Base-by-base conservation (phyloP, 495 filamentous ascomycete species). In the Haplographium delicatum region DNA sequence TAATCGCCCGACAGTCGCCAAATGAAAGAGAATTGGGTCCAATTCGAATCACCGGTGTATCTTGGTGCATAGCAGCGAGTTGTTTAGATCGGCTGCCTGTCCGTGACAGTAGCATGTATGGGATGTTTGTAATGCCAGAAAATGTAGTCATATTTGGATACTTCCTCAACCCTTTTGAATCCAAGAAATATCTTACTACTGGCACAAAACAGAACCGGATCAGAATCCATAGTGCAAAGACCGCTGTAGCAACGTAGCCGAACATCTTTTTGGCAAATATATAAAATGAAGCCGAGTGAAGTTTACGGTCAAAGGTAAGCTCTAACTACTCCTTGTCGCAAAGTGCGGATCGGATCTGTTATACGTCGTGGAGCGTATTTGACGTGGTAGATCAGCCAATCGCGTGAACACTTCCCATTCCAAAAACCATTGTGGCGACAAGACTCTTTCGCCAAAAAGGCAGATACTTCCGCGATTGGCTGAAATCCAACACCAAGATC, bases 11-110 rank as follows among this genome's bases (percentile, higher is more conserved):
- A 44, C 65, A 26, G 62, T 59, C 67, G 7, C 67, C 65, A 53
- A 69, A 80, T 0, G 75, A 79, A 0, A 81, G 62, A 20, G 64
- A 61, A 46, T 79, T 81, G 1, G 77, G 76, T 1, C 74, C 74
- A 1, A 68, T 76, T 6, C 76, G 74, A 44, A 80, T 62, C 13
- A 80, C 65, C 2, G 74, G 72, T 40, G 67, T 47, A 44, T 67
- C 65, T 19, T 63, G 53, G 59, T 80, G 76, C 23, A 69, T 50
- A 49, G 70, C 61, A 1, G 57, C 34, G 10, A 78, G 60, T 15
- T 65, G 58, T 40, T 63, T 64, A 5, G 72, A 76, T 20, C 75
- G 69, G 46, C 70, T 71, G 3, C 68, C 69, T 13, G 64, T 52
- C 3, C 64, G 60, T 1, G 74, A 64, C 47, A 72, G 60, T 7